phyloP scores from a whole-genome alignment of 1,139 yeast species.

The Yamadazyma sp. region DNA sequence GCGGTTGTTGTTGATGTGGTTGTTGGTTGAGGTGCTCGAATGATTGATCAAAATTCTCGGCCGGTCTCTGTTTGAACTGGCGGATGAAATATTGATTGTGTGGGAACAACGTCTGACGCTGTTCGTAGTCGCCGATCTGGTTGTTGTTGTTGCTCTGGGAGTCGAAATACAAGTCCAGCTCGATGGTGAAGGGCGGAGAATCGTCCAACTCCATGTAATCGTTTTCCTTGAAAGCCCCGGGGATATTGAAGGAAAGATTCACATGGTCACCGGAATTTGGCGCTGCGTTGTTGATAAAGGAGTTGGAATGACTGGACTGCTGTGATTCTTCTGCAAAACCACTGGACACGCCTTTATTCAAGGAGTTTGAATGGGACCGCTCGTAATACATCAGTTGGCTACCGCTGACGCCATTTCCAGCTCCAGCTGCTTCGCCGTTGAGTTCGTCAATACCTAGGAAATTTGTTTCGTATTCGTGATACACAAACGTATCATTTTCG shows the following conservation, averaged over 20 bases:
- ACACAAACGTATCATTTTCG: conserved; percentile 5
- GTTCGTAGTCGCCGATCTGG: conserved; percentile 2
- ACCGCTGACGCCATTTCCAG: no score
- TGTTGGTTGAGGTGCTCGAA: not conserved
- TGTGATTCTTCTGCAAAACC: not conserved
- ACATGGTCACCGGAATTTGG: not conserved
- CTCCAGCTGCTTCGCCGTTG: not conserved
- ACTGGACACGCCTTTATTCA: not conserved
- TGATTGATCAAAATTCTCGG: no score
- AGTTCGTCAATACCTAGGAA: not conserved
- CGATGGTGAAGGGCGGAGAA: conserved; percentile 41
- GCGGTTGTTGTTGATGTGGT: not conserved
- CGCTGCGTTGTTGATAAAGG: not conserved
- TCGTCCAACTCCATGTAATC: conserved; percentile 41
- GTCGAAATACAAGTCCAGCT: conserved; percentile 30
- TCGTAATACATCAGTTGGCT: not conserved
- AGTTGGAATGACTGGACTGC: conserved; percentile 2
- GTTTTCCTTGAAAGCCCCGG: conserved; percentile 30
- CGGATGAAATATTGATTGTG: conserved; percentile 16
- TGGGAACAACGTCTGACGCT: conserved; percentile 13
- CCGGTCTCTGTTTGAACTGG: conserved; percentile 6
- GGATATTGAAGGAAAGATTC: conserved; percentile 16
- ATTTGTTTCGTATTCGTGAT: conserved; percentile 3
- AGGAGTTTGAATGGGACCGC: conserved; percentile 1
- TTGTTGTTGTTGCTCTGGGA: conserved; percentile 12